Conservation (phyloP, 305 asterid species). For the Euphrasia arctica region DNA sequence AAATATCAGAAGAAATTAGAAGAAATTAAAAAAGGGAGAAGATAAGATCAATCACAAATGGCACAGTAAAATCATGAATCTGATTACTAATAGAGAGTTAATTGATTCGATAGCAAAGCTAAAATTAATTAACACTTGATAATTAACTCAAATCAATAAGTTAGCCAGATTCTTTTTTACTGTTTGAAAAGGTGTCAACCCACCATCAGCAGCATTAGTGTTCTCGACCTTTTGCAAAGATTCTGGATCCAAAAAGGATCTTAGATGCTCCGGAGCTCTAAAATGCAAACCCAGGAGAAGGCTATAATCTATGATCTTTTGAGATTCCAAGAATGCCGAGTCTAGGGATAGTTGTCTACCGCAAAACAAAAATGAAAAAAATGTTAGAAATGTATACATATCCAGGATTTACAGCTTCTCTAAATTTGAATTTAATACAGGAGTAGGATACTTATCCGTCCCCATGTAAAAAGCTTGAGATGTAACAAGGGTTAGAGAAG, state of each 20-base stretch:
- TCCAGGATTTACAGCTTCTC: neutral
- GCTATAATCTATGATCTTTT: conserved; percentile 83
- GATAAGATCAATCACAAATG: neutral
- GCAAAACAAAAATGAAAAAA: conserved; percentile 19
- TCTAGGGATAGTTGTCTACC: conserved; percentile 77
- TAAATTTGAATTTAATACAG: no score
- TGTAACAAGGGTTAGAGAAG: neutral
- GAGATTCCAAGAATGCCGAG: conserved; percentile 77
- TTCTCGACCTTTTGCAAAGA: conserved; percentile 39
- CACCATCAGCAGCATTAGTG: conserved; percentile 48
- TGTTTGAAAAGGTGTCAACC: conserved; percentile 23
- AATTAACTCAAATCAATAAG: neutral
- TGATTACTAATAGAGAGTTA: neutral
- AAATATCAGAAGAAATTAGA: neutral
- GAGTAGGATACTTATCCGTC: neutral
- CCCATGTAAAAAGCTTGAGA: neutral
- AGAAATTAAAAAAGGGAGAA: neutral
- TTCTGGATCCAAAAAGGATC: conserved; percentile 55
- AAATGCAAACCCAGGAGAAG: conserved; percentile 95
- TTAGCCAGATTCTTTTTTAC: neutral
- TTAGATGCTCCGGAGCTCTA: conserved; percentile 95
- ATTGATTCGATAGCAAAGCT: neutral
- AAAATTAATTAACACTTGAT: neutral
- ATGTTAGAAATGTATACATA: conserved; percentile 16
- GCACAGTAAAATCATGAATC: no score